Percentiles rank a stretch among this genome's conserved stretches.
These are phyloP conservation scores for Ambrosia artemisiifolia DNA, from an alignment of 129 eudicot species.

Conservation along the genomic window DNA sequence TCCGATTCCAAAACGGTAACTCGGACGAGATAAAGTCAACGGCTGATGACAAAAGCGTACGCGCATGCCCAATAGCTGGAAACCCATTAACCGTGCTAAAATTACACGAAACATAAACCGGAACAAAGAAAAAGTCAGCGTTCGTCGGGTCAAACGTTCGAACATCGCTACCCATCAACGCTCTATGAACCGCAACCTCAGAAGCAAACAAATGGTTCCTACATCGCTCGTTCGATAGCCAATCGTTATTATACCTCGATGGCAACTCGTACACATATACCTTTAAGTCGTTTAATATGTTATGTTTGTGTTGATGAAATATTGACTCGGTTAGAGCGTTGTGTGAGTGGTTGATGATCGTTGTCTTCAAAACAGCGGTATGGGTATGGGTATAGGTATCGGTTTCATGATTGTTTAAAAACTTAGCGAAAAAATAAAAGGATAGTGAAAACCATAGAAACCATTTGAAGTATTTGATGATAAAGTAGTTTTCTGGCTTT, in stretches of 20 bases:
- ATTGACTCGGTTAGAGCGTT: not conserved
- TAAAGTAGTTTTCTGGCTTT: not conserved
- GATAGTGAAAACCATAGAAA: not conserved
- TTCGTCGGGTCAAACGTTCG: not conserved
- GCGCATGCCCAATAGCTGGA: slow-evolving; percentile 64
- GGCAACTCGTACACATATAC: slow-evolving; percentile 1
- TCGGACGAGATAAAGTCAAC: slow-evolving; percentile 38
- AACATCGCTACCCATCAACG: not conserved
- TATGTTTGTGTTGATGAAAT: too few species aligned
- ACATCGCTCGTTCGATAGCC: slow-evolving; percentile 3
- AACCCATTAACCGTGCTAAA: slow-evolving; percentile 60
- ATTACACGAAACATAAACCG: not conserved
- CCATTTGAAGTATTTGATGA: slow-evolving; percentile 3
- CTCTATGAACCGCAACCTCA: not conserved
- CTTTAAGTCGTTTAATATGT: not conserved
- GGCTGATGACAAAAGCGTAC: slow-evolving; percentile 44
- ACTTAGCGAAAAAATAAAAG: not conserved
- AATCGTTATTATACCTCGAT: not conserved
- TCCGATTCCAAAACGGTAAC: slow-evolving; percentile 62
- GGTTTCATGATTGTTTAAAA: not conserved
- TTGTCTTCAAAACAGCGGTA: not conserved
- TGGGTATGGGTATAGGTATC: not conserved
- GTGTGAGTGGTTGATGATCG: not conserved
- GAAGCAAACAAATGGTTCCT: slow-evolving; percentile 6
- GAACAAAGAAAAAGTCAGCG: slow-evolving; percentile 7